phyloP scores from a whole-genome alignment of 2,329 filamentous ascomycete genomes.

The Penicillium sp. region DNA sequence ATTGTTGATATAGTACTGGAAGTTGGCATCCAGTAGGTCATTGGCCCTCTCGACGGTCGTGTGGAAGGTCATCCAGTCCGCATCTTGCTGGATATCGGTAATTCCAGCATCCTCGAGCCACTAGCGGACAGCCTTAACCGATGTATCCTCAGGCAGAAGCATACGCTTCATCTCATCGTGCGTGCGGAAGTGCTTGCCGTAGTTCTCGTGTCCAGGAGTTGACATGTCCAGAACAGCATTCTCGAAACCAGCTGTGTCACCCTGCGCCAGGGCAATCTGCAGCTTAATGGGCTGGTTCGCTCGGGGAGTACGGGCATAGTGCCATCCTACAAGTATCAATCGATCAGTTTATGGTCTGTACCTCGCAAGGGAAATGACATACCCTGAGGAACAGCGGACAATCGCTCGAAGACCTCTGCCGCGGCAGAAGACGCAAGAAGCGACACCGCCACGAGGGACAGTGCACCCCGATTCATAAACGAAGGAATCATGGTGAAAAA shows the following conservation, averaged over 20 bases:
- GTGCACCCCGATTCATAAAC: conserved; percentile 22
- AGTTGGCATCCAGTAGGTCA: conserved; percentile 36
- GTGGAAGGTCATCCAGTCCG: conserved; percentile 38
- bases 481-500: conserved; percentile 24
- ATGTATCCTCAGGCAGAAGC: conserved; percentile 42
- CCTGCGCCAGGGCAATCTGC: conserved; percentile 35
- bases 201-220: conserved; percentile 44
- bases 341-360: background rate
- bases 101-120: conserved; percentile 46
- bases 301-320: conserved; percentile 25
- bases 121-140: conserved; percentile 39
- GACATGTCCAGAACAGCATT: conserved; percentile 47
- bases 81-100: conserved; percentile 33
- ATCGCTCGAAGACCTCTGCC: conserved; percentile 34
- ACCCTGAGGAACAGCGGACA: conserved; percentile 34
- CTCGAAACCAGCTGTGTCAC: conserved; percentile 39
- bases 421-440: conserved; percentile 26
- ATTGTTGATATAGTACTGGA: conserved; percentile 36
- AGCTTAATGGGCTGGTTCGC: conserved; percentile 28
- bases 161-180: conserved; percentile 49
- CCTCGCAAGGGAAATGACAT: background rate
- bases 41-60: conserved; percentile 37
- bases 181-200: conserved; percentile 47
- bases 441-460: conserved; percentile 30
- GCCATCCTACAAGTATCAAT: conserved; percentile 27